Evolutionary conservation across 2,329 filamentous ascomycete species (phyloP).

Genomic region (Fonsecaea pedrosoi): DNA sequence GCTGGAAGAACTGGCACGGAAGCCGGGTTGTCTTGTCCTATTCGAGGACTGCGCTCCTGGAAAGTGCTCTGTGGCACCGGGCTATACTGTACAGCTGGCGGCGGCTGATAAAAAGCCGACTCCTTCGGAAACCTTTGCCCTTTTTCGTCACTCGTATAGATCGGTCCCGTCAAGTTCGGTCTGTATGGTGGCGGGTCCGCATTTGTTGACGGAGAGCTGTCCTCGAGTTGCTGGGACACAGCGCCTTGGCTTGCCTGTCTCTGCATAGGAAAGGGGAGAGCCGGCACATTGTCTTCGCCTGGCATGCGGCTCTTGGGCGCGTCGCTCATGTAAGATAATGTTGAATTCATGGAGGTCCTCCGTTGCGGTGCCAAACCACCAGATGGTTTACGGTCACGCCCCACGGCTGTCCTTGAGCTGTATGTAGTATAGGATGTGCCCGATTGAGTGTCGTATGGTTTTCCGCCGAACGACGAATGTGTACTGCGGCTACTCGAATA

Average conservation of each 20-base stretch:
- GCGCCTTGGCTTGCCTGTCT: constrained; percentile 19
- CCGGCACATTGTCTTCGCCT: constrained; percentile 29
- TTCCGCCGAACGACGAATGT: constrained; percentile 29
- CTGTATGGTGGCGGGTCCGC: constrained; percentile 20
- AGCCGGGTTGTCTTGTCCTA: neutral
- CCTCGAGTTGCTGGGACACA: constrained; percentile 5
- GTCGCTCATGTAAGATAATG: constrained; percentile 31
- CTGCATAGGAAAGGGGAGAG: constrained; percentile 19
- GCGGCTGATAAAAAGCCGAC: constrained; percentile 30
- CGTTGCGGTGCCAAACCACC: constrained; percentile 24
- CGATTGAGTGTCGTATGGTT: constrained; percentile 27
- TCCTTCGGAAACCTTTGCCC: constrained; percentile 29
- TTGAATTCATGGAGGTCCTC: constrained; percentile 36
- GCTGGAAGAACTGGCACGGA: neutral
- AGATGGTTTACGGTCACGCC: constrained; percentile 24
- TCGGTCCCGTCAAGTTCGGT: constrained; percentile 6
- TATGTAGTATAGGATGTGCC: constrained; percentile 30
- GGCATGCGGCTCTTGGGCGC: constrained; percentile 19
- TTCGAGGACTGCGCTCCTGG: constrained; percentile 6
- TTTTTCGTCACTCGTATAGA: constrained; percentile 25
- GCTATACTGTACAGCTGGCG: neutral
- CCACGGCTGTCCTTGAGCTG: constrained; percentile 29
- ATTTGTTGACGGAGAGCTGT: constrained; percentile 1
- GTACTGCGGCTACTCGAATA: constrained; percentile 36
- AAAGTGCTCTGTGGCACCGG: constrained; percentile 13